Evolutionary conservation across 2,329 filamentous ascomycete genomes (phyloP), one percentile per base, ranked within the genome.

Genomic region (Calonectria hongkongensis): DNA sequence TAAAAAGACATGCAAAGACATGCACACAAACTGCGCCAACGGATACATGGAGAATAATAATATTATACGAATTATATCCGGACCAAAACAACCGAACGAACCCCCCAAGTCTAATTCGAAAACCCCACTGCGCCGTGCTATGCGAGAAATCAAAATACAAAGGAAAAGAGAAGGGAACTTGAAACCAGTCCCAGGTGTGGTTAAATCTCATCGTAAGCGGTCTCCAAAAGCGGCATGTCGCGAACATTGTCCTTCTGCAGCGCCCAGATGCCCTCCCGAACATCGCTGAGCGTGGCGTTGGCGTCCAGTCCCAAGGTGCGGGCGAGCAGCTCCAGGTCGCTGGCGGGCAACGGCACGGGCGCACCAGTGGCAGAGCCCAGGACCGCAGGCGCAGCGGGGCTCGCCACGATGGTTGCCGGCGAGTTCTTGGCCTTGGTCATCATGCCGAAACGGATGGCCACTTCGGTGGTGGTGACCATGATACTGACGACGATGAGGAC

Each of bases 401-500:
- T 45, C 16, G 68, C 66, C 0, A 75, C 70, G 4, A 69, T 66
- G 27, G 63, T 67, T 18, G 54, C 51, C n/a, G 70, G 70, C 18
- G 70, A 51, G 4, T 41, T 69, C 30, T 79, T 80, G 27, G 78
- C 78, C 64, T 81, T 76, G 65, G 62, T 76, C 58, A 98, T 85
- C 67, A 98, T 94, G 33, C 89, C 92, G 81, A 98, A 98, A 8
- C 97, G 90, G 64, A 99, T 87, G 68, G 94, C 91, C 10, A 98
- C 96, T 85, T 99, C 97, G 4, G 94, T 93, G 64, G 95, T 94
- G 2, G 97, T 98, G 66, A 99, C 95, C 66, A 95, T 87, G 80
- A 99, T 98, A 81, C 94, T 96, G 77, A 98, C 87, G 58, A 97
- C 85, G 81, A 99, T 99, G 56, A 99, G 90, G 56, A 98, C 89